Percentiles rank a stretch among this genome's conserved stretches.
These are phyloP conservation scores for Monilinia aucupariae DNA, from an alignment of 2,329 filamentous ascomycete species.

Conservation along the genomic window DNA sequence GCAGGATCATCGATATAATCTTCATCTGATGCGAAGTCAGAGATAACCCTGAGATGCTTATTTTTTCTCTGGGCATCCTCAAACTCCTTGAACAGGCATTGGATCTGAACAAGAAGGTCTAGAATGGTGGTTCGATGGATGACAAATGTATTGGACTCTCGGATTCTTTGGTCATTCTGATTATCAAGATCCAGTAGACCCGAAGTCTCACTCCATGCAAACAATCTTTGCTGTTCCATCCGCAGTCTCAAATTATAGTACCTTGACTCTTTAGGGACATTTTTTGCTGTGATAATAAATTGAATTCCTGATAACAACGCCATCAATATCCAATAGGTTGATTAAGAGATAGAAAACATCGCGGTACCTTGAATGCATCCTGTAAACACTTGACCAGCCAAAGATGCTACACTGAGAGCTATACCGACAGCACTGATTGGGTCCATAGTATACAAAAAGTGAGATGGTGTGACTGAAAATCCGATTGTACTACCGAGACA, in stretches of 20 bases:
- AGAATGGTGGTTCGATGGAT: slow-evolving; percentile 46
- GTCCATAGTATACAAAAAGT: slow-evolving; percentile 25
- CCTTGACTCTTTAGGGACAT: slow-evolving; percentile 44
- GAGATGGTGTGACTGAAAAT: slow-evolving; percentile 10
- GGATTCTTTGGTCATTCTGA: slow-evolving; percentile 39
- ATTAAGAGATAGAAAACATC: slow-evolving; percentile 2
- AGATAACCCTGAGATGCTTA: slow-evolving; percentile 36
- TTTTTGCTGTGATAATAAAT: slow-evolving; percentile 44
- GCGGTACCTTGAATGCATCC: slow-evolving; percentile 41
- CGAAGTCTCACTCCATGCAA: slow-evolving; percentile 46
- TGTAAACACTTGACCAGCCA: slow-evolving; percentile 44
- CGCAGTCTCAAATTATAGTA: slow-evolving; percentile 45
- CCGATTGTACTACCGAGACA: slow-evolving; percentile 15
- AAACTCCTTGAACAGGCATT: slow-evolving; percentile 45
- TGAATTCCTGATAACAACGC: slow-evolving; percentile 39
- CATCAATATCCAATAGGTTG: slow-evolving; percentile 15
- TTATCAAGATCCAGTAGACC: slow-evolving; percentile 43
- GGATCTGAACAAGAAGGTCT: slow-evolving; percentile 44
- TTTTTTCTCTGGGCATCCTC: slow-evolving; percentile 40
- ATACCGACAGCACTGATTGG: slow-evolving; percentile 32
- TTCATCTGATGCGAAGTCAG: slow-evolving; percentile 33
- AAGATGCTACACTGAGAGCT: slow-evolving; percentile 40
- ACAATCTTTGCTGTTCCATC: slow-evolving; percentile 47
- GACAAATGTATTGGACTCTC: slow-evolving; percentile 45
- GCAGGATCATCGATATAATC: slow-evolving; percentile 35